phyloP scores from a whole-genome alignment of 306 rosid genomes.

The Elaeagnus macrophylla region DNA sequence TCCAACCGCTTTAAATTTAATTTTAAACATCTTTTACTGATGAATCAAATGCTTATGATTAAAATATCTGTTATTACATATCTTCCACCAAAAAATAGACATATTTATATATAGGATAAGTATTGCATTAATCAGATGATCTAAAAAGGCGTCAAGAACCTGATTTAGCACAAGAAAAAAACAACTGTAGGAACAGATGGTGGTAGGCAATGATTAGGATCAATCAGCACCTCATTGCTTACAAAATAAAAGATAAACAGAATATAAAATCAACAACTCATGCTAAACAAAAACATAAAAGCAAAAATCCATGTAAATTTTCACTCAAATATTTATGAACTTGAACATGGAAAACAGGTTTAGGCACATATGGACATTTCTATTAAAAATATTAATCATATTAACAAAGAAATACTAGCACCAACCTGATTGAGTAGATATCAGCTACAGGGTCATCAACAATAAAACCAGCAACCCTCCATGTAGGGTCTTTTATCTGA shows the following conservation, averaged over 20 bases:
- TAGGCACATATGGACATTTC: neutral
- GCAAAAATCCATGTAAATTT: too few species aligned
- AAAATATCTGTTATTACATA: neutral
- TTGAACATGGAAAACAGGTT: neutral
- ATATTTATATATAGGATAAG: too few species aligned
- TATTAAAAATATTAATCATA: neutral
- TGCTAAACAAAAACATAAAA: too few species aligned
- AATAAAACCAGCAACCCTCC: slow-evolving; percentile 84
- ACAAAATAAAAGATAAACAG: too few species aligned
- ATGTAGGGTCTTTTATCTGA: slow-evolving; percentile 63
- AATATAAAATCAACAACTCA: too few species aligned
- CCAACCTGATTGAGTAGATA: slow-evolving; percentile 65
- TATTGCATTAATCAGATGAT: neutral
- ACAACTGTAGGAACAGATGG: too few species aligned
- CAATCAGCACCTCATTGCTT: too few species aligned
- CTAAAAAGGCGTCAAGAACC: neutral
- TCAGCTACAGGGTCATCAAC: slow-evolving; percentile 78
- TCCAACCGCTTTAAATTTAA: neutral
- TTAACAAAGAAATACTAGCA: slow-evolving; percentile 1
- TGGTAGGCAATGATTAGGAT: too few species aligned
- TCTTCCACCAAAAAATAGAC: neutral
- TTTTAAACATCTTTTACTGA: neutral
- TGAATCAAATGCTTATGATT: neutral
- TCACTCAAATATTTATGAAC: too few species aligned
- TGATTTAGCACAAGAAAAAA: neutral